A percentile compares a stretch with the other conserved stretches of the same genome.
Conservation (phyloP, 495 filamentous ascomycete species). For the Saxophila tyrrhenica region DNA sequence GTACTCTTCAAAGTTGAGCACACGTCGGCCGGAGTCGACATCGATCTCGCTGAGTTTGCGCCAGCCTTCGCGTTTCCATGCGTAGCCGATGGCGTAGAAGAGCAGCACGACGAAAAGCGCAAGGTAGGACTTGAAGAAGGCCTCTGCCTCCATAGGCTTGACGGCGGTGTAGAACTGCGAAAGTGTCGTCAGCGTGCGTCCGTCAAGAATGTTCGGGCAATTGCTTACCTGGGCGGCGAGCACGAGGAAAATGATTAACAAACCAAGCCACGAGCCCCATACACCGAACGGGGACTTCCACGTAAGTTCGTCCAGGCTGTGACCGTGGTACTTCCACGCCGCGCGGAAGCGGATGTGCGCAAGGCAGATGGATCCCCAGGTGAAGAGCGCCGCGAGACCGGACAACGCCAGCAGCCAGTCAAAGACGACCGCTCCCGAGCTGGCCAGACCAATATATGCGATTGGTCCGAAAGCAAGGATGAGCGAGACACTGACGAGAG, state of each 20-base stretch:
- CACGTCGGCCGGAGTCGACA: conserved; percentile 50
- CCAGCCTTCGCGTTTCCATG: conserved; percentile 53
- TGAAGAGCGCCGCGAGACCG: conserved; percentile 55
- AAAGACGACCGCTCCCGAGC: conserved; percentile 30
- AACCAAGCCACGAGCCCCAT: conserved; percentile 55
- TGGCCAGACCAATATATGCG: conserved; percentile 22
- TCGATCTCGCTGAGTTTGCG: conserved; percentile 43
- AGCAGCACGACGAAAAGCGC: conserved; percentile 47
- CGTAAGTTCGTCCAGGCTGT: conserved; percentile 56
- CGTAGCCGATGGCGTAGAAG: conserved; percentile 42
- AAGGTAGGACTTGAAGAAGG: conserved; percentile 55
- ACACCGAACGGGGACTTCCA: conserved; percentile 56
- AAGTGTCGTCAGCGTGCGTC: not conserved
- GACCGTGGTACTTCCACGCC: conserved; percentile 54
- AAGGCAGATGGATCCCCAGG: conserved; percentile 60
- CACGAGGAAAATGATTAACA: conserved; percentile 49
- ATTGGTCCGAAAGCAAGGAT: conserved; percentile 29
- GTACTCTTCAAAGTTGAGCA: conserved; percentile 45
- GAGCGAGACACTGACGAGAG: conserved; percentile 6
- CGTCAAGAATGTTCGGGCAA: not conserved
- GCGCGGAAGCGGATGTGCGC: conserved; percentile 65
- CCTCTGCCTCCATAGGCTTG: conserved; percentile 37
- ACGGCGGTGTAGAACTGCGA: conserved; percentile 42
- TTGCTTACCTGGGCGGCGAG: conserved; percentile 49
- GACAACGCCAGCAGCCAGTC: conserved; percentile 60